Conservation (phyloP, 345 rosid genomes). For the Hirschfeldia incana region DNA sequence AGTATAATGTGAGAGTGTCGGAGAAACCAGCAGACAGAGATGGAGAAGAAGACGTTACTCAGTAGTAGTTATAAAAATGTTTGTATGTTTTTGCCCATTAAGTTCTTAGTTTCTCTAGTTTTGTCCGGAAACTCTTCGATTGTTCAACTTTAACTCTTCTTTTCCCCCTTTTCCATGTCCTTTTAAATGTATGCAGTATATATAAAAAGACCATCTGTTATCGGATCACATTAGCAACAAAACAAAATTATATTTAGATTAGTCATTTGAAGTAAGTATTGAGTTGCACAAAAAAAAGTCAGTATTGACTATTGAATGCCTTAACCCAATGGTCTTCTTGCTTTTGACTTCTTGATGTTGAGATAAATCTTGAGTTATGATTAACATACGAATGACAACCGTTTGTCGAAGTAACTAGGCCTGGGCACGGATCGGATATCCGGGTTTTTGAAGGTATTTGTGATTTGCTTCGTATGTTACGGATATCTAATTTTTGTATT, state of each 20-base stretch:
- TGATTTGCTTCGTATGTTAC: too few species aligned
- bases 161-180: not conserved
- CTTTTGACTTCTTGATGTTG: not conserved
- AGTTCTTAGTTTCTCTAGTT: conserved; percentile 2
- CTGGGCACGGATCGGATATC: too few species aligned
- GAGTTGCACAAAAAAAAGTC: too few species aligned
- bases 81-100: conserved; percentile 28
- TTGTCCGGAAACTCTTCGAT: conserved; percentile 26
- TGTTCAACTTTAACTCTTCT: not conserved
- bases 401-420: not conserved
- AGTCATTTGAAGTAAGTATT: conserved; percentile 3
- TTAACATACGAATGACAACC: not conserved
- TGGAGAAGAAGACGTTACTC: conserved; percentile 19
- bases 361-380: not conserved
- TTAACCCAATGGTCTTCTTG: not conserved
- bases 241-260: not conserved
- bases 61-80: not conserved
- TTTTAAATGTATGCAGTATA: conserved; percentile 33
- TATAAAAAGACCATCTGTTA: conserved; percentile 25
- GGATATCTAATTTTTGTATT: too few species aligned
- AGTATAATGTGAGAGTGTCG: conserved; percentile 72
- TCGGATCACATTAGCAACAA: not conserved
- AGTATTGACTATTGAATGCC: not conserved
- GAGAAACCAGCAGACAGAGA: conserved; percentile 57
- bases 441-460: too few species aligned